A percentile compares a stretch with the other conserved stretches of the same genome.
These are phyloP conservation scores for Candida ulmi DNA, from an alignment of 805 yeast genomes.

Conservation along the genomic window DNA sequence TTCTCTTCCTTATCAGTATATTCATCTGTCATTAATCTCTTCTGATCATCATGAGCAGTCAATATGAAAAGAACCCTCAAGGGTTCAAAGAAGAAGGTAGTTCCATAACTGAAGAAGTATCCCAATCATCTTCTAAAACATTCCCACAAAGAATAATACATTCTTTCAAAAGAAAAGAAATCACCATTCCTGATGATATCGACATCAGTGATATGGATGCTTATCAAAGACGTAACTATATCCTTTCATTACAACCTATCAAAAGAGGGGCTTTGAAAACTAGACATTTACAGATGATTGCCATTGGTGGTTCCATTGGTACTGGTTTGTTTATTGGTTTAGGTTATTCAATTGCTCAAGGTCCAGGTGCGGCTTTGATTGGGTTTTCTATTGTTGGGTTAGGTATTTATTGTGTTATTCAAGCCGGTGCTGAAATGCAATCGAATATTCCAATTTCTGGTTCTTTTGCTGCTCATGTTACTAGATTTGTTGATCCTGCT, in stretches of 20 bases:
- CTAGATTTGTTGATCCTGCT: constrained; percentile 51
- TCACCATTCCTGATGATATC: constrained; percentile 12
- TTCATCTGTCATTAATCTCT: no score
- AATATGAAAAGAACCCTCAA: background rate
- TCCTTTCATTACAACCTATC: constrained; percentile 31
- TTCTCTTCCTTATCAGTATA: no score
- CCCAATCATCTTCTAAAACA: background rate
- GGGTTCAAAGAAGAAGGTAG: background rate
- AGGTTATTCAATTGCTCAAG: constrained; percentile 49
- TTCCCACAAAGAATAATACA: constrained; percentile 5
- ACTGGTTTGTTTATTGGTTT: constrained; percentile 67
- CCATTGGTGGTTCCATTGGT: constrained; percentile 70
- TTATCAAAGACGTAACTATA: constrained; percentile 20
- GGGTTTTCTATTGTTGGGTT: constrained; percentile 51
- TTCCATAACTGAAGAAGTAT: background rate
- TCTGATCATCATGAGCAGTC: no score
- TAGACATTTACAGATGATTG: constrained; percentile 61
- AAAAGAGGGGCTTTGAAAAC: constrained; percentile 35
- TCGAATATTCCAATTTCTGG: constrained; percentile 50
- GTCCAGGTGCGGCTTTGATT: constrained; percentile 64
- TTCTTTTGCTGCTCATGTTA: constrained; percentile 44
- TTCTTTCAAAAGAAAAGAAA: constrained; percentile 20
- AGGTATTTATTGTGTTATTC: constrained; percentile 55
- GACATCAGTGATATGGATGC: constrained; percentile 16
- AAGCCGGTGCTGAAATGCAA: constrained; percentile 52